A percentile compares a stretch with the other conserved stretches of the same genome.
phyloP scores from a whole-genome alignment of 805 yeast species.

The Kuraishia cidri region DNA sequence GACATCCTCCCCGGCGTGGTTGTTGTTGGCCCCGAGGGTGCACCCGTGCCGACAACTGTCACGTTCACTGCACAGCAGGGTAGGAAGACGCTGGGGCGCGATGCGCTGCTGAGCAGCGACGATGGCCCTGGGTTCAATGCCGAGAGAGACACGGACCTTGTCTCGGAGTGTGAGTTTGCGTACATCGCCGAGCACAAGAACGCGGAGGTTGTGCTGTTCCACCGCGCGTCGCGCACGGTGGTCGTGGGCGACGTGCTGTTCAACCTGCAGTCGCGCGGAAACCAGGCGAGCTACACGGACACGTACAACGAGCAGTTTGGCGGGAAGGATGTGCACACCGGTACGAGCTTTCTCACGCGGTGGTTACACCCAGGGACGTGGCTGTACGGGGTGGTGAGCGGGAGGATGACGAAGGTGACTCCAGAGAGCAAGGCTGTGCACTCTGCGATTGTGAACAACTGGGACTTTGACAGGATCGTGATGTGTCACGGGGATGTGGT shows the following conservation, averaged over 20 bases:
- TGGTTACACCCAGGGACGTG: constrained; percentile 29
- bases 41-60: constrained; percentile 31
- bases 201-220: constrained; percentile 46
- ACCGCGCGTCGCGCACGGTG: constrained; percentile 35
- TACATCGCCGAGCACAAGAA: constrained; percentile 50
- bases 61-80: constrained; percentile 16
- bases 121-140: constrained; percentile 25
- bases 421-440: no score
- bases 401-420: constrained; percentile 6
- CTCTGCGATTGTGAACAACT: constrained; percentile 20
- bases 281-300: constrained; percentile 21
- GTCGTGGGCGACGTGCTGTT: constrained; percentile 55
- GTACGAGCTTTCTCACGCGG: constrained; percentile 25
- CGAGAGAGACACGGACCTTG: constrained; percentile 7
- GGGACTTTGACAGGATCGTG: constrained; percentile 43
- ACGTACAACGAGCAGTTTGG: constrained; percentile 35
- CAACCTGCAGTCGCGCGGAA: constrained; percentile 51
- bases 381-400: constrained; percentile 16
- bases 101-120: constrained; percentile 16
- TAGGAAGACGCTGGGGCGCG: no score
- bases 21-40: constrained; percentile 30
- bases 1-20: constrained; percentile 37
- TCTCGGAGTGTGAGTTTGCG: constrained; percentile 36
- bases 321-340: constrained; percentile 7
- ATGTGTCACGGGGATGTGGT: constrained; percentile 55